These are phyloP conservation scores for Phytophthora parvispora DNA, from an alignment of 352 stramenopile genomes.

Conservation along the genomic window DNA sequence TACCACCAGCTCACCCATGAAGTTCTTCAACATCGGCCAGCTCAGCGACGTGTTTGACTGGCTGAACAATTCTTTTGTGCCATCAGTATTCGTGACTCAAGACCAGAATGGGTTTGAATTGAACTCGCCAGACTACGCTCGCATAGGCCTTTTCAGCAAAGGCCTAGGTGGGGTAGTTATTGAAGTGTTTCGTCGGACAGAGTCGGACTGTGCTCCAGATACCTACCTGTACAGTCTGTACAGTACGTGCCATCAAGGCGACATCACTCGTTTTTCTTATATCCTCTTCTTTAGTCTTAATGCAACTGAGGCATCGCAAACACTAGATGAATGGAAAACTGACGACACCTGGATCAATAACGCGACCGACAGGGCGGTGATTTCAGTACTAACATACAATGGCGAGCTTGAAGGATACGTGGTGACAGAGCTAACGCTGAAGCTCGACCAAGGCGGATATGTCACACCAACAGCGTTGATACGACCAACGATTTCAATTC, in stretches of 20 bases:
- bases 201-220: conserved; percentile 20
- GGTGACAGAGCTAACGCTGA: conserved; percentile 36
- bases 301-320: conserved; percentile 14
- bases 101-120: conserved; percentile 52
- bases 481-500: conserved; percentile 31
- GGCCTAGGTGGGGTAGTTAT: conserved; percentile 47
- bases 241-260: conserved; percentile 3
- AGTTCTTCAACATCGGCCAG: conserved; percentile 55
- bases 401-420: conserved; percentile 50
- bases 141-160: conserved; percentile 52
- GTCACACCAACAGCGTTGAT: conserved; percentile 31
- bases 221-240: conserved; percentile 42
- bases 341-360: conserved; percentile 35
- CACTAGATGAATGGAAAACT: conserved; percentile 33
- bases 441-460: conserved; percentile 43
- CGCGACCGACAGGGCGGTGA: conserved; percentile 36
- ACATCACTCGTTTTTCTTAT: neutral
- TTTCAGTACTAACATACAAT: conserved; percentile 56
- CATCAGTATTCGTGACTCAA: conserved; percentile 54
- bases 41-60: conserved; percentile 51
- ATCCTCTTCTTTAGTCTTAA: conserved; percentile 42
- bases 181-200: conserved; percentile 13
- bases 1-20: conserved; percentile 45
- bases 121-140: conserved; percentile 29
- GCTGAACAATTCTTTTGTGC: conserved; percentile 51